Evolutionary conservation across 2,329 filamentous ascomycete species (phyloP).

Genomic region (Mycosphaerella sp.): DNA sequence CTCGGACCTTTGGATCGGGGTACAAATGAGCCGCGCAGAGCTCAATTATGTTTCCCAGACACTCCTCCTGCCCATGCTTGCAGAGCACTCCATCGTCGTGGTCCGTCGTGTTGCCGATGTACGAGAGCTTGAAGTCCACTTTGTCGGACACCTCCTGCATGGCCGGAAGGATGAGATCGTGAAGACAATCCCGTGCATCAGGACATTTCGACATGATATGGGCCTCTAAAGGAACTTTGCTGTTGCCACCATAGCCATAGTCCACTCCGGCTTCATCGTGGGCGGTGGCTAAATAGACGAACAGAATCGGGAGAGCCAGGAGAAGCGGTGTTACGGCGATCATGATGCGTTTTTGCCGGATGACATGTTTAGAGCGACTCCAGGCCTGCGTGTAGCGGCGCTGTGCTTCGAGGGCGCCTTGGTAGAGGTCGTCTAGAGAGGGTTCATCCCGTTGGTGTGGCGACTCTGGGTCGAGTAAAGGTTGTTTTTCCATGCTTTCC

Average conservation of each 20-base stretch:
- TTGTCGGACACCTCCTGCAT: constrained; percentile 79
- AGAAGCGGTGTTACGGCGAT: constrained; percentile 26
- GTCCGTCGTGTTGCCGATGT: constrained; percentile 73
- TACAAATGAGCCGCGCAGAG: constrained; percentile 82
- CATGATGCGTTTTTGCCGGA: constrained; percentile 32
- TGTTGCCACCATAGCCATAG: constrained; percentile 7
- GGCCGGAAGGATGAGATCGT: constrained; percentile 71
- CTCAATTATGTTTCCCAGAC: constrained; percentile 88
- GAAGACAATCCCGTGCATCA: constrained; percentile 78
- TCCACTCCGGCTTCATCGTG: constrained; percentile 26
- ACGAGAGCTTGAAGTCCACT: constrained; percentile 86
- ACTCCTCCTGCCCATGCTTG: constrained; percentile 84
- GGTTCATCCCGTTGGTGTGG: constrained; percentile 15
- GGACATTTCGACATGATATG: constrained; percentile 96
- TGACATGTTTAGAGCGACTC: constrained; percentile 29
- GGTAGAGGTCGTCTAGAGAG: constrained; percentile 28
- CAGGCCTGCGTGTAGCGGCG: constrained; percentile 32
- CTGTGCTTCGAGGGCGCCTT: constrained; percentile 30
- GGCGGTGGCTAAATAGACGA: constrained; percentile 25
- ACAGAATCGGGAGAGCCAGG: constrained; percentile 25
- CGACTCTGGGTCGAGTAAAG: constrained; percentile 16
- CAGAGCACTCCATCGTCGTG: constrained; percentile 78
- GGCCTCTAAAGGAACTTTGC: constrained; percentile 71
- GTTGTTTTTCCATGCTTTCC: constrained; percentile 27
- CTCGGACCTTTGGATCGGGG: constrained; percentile 66